Conservation (phyloP, 306 rosid species). For the Notholithocarpus densiflorus region DNA sequence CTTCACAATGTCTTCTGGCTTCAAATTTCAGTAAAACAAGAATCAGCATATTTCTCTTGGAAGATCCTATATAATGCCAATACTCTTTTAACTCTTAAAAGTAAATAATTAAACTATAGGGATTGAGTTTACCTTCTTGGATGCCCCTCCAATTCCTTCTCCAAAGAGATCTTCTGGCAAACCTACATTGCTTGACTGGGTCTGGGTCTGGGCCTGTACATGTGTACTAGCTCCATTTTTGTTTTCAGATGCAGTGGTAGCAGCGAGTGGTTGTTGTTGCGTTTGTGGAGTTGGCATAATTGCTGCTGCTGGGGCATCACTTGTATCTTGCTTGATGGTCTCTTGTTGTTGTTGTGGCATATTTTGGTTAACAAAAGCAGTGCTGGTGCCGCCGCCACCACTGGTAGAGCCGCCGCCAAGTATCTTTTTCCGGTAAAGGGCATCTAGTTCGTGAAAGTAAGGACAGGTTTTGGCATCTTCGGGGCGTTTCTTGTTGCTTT, state of each 20-base stretch:
- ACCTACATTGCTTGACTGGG: slow-evolving; percentile 2
- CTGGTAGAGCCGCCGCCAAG: slow-evolving; percentile 26
- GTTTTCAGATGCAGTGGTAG: not conserved
- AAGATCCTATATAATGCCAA: too few species aligned
- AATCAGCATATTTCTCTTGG: slow-evolving; percentile 23
- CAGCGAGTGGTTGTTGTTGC: not conserved
- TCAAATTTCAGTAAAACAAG: slow-evolving; percentile 26
- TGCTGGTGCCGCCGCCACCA: slow-evolving; percentile 6
- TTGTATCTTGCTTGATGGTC: not conserved
- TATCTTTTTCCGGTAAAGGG: slow-evolving; percentile 27
- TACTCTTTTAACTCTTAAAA: too few species aligned
- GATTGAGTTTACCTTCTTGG: slow-evolving; percentile 37
- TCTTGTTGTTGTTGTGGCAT: slow-evolving; percentile 3
- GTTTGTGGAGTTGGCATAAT: not conserved
- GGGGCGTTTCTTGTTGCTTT: slow-evolving; percentile 36
- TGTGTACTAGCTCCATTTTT: slow-evolving; percentile 1
- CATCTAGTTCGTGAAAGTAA: slow-evolving; percentile 38
- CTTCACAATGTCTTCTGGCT: slow-evolving; percentile 60
- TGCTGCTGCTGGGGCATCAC: not conserved
- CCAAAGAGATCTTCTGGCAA: slow-evolving; percentile 18
- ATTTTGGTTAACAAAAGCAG: slow-evolving; percentile 4
- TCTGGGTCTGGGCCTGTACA: slow-evolving; percentile 6
- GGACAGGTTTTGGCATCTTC: slow-evolving; percentile 44
- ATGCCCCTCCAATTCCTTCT: slow-evolving; percentile 26
- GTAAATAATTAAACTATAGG: not conserved